Base-by-base conservation (phyloP, 2,329 filamentous ascomycete genomes). In the Trichoderma sp. region DNA sequence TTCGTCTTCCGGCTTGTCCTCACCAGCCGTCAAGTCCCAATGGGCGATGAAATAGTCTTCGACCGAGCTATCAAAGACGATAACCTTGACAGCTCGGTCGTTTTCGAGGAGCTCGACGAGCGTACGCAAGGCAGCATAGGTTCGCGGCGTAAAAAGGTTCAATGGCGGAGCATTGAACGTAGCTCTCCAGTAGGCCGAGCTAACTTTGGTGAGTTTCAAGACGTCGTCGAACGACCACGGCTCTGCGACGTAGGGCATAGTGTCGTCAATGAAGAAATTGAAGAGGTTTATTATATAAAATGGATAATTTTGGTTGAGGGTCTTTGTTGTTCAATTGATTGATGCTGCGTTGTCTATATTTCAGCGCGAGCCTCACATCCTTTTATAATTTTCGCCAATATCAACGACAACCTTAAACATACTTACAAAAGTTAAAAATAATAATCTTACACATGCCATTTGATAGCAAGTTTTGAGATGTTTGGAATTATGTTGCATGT, bases 161-260 rank as follows among this genome's bases (percentile, higher is more conserved):
- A 71, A 16, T 27, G 53, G 67, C 16, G 67, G 53, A 31, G 67
- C 67, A 41, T 60, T 71, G 24, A 60, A 71, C 4, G 68, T 71
- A 21, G 68, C 68, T 45, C 68, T 60, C 68, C 68, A 71, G 11
- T 71, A 63, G 35, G 68, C 68, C 4, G 68, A 16, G 35, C 68
- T 71, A 24, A 62, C 27, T n/a, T 71, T 71, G 56, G 56, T 71
- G 24, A 71, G 56, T n/a, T 62, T 71, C 6, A 71, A 12, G 7
- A 71, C 68, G n/a, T 71, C 56, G n/a, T 62, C 56, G 18, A 62
- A 71, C 35, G 68, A 45, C 68, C 68, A 62, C 11, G 27, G 56
- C 16, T 71, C 68, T 18, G 68, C 11, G 18, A 71, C 68, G 18
- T 62, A 71, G 3, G 68, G 68, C 68, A 71, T 71, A 24, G 21